Conservation (phyloP, 2,329 filamentous ascomycete genomes). For the Nothomitra cinnamomea region DNA sequence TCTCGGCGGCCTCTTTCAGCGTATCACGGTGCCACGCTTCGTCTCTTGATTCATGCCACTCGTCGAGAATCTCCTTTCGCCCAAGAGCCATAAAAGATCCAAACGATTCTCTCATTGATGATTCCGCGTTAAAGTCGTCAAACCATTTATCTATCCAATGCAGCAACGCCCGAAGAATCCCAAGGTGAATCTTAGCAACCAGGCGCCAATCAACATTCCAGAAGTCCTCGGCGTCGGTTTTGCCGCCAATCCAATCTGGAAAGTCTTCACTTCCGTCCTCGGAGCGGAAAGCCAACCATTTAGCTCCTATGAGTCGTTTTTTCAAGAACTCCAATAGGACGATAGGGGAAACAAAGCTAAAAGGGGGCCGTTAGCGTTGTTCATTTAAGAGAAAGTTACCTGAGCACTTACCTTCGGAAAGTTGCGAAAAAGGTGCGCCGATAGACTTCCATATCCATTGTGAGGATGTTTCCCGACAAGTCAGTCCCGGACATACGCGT, state of each 20-base stretch:
- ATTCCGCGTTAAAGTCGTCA: conserved; percentile 16
- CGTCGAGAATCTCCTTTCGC: conserved; percentile 12
- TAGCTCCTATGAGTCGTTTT: conserved; percentile 16
- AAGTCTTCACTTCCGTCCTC: conserved; percentile 17
- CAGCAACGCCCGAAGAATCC: conserved; percentile 15
- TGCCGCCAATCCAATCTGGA: conserved; percentile 17
- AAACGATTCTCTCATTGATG: conserved; percentile 15
- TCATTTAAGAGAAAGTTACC: neutral
- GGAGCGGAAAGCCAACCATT: conserved; percentile 15
- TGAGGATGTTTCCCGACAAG: neutral
- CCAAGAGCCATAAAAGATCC: conserved; percentile 15
- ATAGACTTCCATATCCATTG: conserved; percentile 17
- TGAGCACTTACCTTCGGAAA: conserved; percentile 15
- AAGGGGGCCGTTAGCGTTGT: neutral
- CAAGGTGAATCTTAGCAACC: conserved; percentile 17
- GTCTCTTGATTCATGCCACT: conserved; percentile 13
- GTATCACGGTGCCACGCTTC: conserved; percentile 12
- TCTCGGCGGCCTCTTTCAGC: conserved; percentile 14
- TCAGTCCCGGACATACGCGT: neutral
- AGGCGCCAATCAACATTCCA: conserved; percentile 15
- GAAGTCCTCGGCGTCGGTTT: conserved; percentile 13
- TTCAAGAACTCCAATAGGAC: conserved; percentile 17
- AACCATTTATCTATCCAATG: conserved; percentile 17
- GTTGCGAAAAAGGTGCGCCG: conserved; percentile 17
- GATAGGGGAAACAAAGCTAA: conserved; percentile 15